Evolutionary conservation across 164 flowering plant species (phyloP).

Genomic region (Echeveria elegans): DNA sequence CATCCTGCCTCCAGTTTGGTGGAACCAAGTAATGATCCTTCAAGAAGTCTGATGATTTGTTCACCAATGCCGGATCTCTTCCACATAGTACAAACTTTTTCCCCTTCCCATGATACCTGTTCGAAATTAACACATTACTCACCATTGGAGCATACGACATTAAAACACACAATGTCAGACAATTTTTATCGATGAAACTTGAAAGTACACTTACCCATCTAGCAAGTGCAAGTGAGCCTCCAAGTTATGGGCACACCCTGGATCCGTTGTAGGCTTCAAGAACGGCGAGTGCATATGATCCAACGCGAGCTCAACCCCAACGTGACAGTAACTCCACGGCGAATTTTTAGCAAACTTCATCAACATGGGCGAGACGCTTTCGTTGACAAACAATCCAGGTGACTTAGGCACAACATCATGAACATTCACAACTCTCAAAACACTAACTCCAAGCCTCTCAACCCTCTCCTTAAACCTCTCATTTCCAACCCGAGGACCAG

Average conservation of each 20-base stretch:
- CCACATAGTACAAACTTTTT: constrained; percentile 37
- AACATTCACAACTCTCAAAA: constrained; percentile 62
- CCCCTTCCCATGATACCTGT: constrained; percentile 63
- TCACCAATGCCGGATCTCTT: constrained; percentile 64
- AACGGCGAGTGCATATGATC: constrained; percentile 63
- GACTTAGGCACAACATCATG: constrained; percentile 15
- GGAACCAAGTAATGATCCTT: constrained; percentile 53
- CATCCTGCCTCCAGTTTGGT: constrained; percentile 61
- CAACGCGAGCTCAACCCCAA: constrained; percentile 56
- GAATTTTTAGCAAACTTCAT: constrained; percentile 25
- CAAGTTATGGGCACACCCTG: constrained; percentile 46
- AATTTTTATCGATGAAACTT: too few species aligned
- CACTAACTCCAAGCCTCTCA: constrained; percentile 54
- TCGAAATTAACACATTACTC: not conserved
- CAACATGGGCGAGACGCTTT: constrained; percentile 22
- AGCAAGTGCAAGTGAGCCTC: constrained; percentile 67
- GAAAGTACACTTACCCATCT: constrained; percentile 45
- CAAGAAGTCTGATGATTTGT: constrained; percentile 54
- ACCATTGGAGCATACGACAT: not conserved
- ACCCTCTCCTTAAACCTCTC: constrained; percentile 46
- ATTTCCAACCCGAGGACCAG: constrained; percentile 82
- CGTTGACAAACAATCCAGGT: constrained; percentile 59
- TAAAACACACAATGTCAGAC: not conserved
- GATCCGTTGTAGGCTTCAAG: constrained; percentile 33
- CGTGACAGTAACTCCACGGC: constrained; percentile 75